Evolutionary conservation across 2,329 filamentous ascomycete genomes (phyloP), one percentile per base, ranked within the genome.

Genomic region (Furcasterigmium sp.): DNA sequence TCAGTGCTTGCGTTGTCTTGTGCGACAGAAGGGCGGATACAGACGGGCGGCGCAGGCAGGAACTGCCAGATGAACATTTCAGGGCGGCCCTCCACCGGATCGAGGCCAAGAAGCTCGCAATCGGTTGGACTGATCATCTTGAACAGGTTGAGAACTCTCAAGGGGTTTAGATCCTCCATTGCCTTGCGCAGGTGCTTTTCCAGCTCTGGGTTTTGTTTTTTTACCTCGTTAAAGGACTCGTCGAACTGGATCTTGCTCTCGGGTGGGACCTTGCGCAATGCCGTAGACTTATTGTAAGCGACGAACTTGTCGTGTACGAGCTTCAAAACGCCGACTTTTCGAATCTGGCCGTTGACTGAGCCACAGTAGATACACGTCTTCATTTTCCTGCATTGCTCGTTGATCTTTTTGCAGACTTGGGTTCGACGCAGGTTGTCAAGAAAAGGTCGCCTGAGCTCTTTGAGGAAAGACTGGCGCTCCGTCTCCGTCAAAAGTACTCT

Each of bases 31-130:
- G 93, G 93, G 46, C 93, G 79, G 55, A 98, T 95, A 53, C 89
- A 94, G 6, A 97, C 87, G 0, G 93, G 93, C 2, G 93, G 91
- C 1, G 91, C 91, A 1, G 93, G 93, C 28, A 98, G 76, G 57
- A 90, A 95, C 59, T 95, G 91, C 93, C 93, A 98, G 36, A 98
- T 81, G 62, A 97, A 94, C 82, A 95, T 95, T 61, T 98, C 93
- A 0, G 93, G 93, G 15, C 91, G 79, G 10, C 89, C 89, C 54
- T 95, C 90, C 13, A 80, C 75, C 2, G 91, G 87, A 56, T 96
- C 84, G 55, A 98, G 79, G 5, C 91, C 91, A 2, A 98, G 73
- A 18, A 98, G 74, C 62, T 97, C 91, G 60, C 91, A 95, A 61
- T 98, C 93, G 8, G 80, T 79, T 3, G 86, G 79, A 11, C 82